phyloP scores from a whole-genome alignment of 2,329 filamentous ascomycete genomes.

The Curvularia lunata region DNA sequence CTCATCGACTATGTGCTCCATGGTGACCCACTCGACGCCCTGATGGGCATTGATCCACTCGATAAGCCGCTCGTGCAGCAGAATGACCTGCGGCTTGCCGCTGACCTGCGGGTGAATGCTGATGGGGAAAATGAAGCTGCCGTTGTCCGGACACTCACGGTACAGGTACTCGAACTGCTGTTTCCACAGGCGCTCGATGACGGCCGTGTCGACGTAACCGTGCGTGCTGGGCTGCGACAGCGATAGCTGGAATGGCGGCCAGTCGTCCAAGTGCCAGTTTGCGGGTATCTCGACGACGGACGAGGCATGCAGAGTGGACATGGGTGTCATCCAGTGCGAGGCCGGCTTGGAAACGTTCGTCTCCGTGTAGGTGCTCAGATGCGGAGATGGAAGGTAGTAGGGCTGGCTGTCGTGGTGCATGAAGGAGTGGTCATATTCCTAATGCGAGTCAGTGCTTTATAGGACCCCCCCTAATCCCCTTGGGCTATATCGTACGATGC shows the following conservation, averaged over 20 bases:
- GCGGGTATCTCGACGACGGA: slow-evolving; percentile 55
- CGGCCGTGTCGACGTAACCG: slow-evolving; percentile 53
- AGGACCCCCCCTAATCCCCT: not conserved
- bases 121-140: slow-evolving; percentile 57
- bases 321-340: slow-evolving; percentile 49
- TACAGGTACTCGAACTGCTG: slow-evolving; percentile 57
- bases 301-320: slow-evolving; percentile 39
- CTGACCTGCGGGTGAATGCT: slow-evolving; percentile 57
- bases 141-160: slow-evolving; percentile 49
- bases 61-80: slow-evolving; percentile 57
- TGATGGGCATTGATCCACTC: slow-evolving; percentile 55
- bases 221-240: slow-evolving; percentile 61
- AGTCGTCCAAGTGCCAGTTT: slow-evolving; percentile 60
- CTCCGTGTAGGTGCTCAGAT: slow-evolving; percentile 53
- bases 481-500: slow-evolving; percentile 37
- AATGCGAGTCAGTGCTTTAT: not conserved
- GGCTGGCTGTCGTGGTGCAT: slow-evolving; percentile 58
- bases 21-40: slow-evolving; percentile 53
- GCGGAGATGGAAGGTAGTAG: slow-evolving; percentile 43
- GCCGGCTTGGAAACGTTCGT: slow-evolving; percentile 43
- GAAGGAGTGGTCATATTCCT: slow-evolving; percentile 60
- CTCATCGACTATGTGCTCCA: slow-evolving; percentile 48
- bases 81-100: slow-evolving; percentile 55
- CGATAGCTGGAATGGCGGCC: slow-evolving; percentile 52
- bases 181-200: slow-evolving; percentile 54